Percentiles rank a stretch among this genome's conserved stretches.
These are phyloP conservation scores for Cercospora sesami DNA, from an alignment of 2,329 filamentous ascomycete genomes.

Conservation along the genomic window DNA sequence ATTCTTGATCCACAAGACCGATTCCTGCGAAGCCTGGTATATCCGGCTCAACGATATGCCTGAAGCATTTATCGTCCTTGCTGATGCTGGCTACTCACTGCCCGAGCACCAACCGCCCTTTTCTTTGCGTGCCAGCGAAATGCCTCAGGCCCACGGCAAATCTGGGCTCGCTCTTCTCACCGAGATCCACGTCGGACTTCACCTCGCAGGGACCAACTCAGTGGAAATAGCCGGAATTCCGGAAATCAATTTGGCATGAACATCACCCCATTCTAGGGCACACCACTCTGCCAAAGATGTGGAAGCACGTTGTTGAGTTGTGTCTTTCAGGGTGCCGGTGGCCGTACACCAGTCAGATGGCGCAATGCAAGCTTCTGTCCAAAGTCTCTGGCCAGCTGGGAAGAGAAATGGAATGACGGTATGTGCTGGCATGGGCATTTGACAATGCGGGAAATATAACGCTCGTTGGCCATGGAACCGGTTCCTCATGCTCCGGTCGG, in stretches of 20 bases:
- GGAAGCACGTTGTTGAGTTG: not conserved
- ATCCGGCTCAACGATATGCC: not conserved
- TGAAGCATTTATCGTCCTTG: not conserved
- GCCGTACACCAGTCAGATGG: not conserved
- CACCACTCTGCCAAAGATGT: not conserved
- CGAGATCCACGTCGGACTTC: not conserved
- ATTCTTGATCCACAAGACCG: not conserved
- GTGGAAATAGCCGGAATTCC: not conserved
- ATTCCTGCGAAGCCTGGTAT: not conserved
- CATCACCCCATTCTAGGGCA: not conserved
- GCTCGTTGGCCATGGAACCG: not conserved
- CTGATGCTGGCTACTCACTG: not conserved
- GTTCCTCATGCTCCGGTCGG: not conserved
- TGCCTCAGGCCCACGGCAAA: not conserved
- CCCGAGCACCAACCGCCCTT: not conserved
- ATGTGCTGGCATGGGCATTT: not conserved
- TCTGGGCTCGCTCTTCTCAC: not conserved
- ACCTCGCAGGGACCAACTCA: not conserved
- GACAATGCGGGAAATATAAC: not conserved
- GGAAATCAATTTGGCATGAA: not conserved
- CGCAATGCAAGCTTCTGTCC: not conserved
- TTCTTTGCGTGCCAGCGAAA: not conserved
- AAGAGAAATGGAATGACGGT: not conserved
- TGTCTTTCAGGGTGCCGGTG: not conserved
- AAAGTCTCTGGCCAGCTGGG: not conserved